These are phyloP conservation scores for Fusarium sterilihyphosum DNA, from an alignment of 2,329 filamentous ascomycete species.

Conservation along the genomic window DNA sequence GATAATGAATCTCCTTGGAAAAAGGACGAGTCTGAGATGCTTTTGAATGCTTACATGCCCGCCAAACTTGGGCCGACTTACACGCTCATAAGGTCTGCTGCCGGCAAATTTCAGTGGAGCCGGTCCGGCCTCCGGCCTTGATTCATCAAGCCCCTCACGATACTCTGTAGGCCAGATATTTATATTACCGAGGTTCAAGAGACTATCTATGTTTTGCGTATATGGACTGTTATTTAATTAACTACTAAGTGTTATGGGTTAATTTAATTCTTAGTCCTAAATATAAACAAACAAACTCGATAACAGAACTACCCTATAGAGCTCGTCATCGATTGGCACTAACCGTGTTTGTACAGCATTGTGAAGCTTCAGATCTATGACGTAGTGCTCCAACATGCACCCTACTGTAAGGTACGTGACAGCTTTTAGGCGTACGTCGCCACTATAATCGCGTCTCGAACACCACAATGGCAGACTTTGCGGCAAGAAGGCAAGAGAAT, in stretches of 20 bases:
- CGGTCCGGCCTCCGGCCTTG: background rate
- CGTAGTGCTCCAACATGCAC: background rate
- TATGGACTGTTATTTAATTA: fast-evolving
- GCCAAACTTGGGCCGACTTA: no score
- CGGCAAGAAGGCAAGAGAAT: background rate
- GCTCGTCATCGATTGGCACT: fast-evolving
- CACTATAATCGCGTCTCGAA: background rate
- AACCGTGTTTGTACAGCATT: background rate
- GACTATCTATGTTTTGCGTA: no score
- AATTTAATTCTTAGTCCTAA: no score
- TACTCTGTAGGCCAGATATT: no score
- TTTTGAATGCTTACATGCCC: background rate
- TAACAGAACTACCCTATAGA: background rate
- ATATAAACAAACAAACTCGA: no score
- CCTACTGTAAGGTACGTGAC: no score
- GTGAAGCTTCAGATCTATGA: background rate
- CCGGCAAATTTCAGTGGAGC: background rate
- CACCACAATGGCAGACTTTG: background rate
- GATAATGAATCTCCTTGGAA: no score
- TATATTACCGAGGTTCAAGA: no score
- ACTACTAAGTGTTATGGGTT: no score
- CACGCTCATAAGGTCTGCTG: fast-evolving
- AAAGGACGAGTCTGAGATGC: background rate
- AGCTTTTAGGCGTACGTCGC: no score
- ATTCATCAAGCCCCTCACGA: no score